Percentiles rank a stretch among this genome's conserved stretches.
These are phyloP conservation scores for Pyrenophora teres DNA, from an alignment of 2,329 filamentous ascomycete genomes.

Conservation along the genomic window DNA sequence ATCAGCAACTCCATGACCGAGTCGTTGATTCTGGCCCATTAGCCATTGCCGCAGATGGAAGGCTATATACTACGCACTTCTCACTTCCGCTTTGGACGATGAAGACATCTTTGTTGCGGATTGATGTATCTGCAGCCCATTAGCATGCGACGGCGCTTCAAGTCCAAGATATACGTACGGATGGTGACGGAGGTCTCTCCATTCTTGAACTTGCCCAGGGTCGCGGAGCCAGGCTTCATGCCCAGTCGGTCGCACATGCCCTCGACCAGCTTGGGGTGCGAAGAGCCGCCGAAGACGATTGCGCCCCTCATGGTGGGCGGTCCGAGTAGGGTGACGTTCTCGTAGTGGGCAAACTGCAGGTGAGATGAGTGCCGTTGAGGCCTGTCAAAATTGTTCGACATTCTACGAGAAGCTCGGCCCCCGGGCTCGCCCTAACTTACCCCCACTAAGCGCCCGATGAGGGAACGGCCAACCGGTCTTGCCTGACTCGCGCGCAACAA, in stretches of 20 bases:
- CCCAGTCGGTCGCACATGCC: slow-evolving; percentile 70
- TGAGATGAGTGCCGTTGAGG: slow-evolving; percentile 20
- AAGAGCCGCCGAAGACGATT: slow-evolving; percentile 70
- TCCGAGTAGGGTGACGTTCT: slow-evolving; percentile 39
- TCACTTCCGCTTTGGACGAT: slow-evolving; percentile 96
- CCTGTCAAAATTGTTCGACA: slow-evolving; percentile 34
- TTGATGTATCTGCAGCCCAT: slow-evolving; percentile 60
- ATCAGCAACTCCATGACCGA: slow-evolving; percentile 99
- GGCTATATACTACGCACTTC: slow-evolving; percentile 54
- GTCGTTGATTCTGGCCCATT: slow-evolving; percentile 76
- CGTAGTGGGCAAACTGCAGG: slow-evolving; percentile 29
- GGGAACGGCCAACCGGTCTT: slow-evolving; percentile 4
- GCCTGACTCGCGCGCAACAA: slow-evolving; percentile 15
- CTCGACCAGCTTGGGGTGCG: slow-evolving; percentile 67
- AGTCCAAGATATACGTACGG: slow-evolving; percentile 47
- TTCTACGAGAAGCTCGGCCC: slow-evolving; percentile 14
- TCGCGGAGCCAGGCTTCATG: slow-evolving; percentile 62
- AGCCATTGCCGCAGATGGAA: slow-evolving; percentile 20
- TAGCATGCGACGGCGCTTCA: slow-evolving; percentile 17
- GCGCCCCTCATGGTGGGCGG: slow-evolving; percentile 64
- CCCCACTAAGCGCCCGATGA: slow-evolving; percentile 8
- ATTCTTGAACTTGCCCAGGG: slow-evolving; percentile 70
- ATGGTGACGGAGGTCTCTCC: slow-evolving; percentile 73
- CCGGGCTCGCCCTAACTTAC: slow-evolving; percentile 2
- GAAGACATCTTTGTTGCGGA: slow-evolving; percentile 98